Percentiles rank a stretch among this genome's conserved stretches.
These are phyloP conservation scores for Trametes coccinea DNA, from an alignment of 768 basidiomycete genomes.

Conservation along the genomic window DNA sequence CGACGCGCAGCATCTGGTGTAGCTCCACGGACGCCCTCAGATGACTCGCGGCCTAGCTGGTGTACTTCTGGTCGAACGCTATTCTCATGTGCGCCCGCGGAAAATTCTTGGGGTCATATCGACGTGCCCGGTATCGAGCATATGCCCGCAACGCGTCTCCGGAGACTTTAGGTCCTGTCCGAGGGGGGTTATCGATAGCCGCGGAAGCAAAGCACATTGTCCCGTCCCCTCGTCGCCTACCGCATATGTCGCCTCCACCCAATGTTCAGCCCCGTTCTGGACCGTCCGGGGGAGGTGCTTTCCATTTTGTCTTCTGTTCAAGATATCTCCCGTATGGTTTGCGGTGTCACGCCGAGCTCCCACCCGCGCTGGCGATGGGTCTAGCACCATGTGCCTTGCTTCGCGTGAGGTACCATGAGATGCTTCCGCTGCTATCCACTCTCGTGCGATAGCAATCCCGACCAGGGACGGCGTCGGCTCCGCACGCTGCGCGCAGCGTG, in stretches of 20 bases:
- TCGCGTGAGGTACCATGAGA: constrained; percentile 12
- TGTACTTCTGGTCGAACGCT: constrained; percentile 8
- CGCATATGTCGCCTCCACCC: background rate
- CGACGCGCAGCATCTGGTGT: constrained; percentile 9
- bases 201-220: constrained; percentile 3
- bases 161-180: background rate
- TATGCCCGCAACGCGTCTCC: background rate
- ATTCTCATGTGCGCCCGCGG: constrained; percentile 6
- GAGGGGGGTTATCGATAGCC: constrained; percentile 7
- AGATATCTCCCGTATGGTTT: background rate
- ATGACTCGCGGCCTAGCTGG: constrained; percentile 13
- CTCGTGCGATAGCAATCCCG: constrained; percentile 1
- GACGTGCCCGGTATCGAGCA: constrained; percentile 1
- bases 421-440: constrained; percentile 8
- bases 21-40: constrained; percentile 16
- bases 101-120: constrained; percentile 13
- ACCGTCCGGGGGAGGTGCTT: constrained; percentile 5
- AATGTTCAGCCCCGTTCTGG: constrained; percentile 5
- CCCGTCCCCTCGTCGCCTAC: background rate
- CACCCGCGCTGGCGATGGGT: background rate
- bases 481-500: constrained; percentile 13
- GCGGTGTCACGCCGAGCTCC: background rate
- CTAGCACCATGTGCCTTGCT: constrained; percentile 8
- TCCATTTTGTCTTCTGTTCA: constrained; percentile 12
- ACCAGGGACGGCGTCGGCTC: background rate